These are phyloP conservation scores for Quercus robur DNA, from an alignment of 306 rosid species.

Conservation along the genomic window DNA sequence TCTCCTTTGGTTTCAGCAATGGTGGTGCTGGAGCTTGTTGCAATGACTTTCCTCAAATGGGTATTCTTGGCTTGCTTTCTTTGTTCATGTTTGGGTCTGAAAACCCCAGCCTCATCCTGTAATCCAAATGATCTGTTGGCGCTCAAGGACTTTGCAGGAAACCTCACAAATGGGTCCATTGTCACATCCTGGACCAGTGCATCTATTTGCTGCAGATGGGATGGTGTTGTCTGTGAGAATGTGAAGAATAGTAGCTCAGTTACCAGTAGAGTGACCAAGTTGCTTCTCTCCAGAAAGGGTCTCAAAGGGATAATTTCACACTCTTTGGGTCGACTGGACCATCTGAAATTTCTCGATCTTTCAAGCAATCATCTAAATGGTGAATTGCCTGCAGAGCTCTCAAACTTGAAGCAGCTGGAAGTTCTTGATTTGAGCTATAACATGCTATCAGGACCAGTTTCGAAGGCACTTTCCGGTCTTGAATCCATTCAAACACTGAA, in stretches of 20 bases:
- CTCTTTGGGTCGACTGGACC: conserved; percentile 50
- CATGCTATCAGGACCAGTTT: conserved; percentile 49
- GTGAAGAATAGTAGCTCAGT: conserved; percentile 21
- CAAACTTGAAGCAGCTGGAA: conserved; percentile 49
- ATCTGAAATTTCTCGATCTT: conserved; percentile 53
- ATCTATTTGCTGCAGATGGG: conserved; percentile 60
- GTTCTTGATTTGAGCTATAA: conserved; percentile 73
- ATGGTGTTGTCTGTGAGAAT: conserved; percentile 62
- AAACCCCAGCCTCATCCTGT: conserved; percentile 30
- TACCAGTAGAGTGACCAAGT: conserved; percentile 50
- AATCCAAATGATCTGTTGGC: conserved; percentile 56
- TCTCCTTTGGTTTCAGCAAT: conserved; percentile 37
- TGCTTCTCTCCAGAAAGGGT: conserved; percentile 51
- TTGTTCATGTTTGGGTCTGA: conserved; percentile 37
- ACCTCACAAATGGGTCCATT: conserved; percentile 45
- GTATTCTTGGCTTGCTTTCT: conserved; percentile 46
- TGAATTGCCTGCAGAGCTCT: conserved; percentile 52
- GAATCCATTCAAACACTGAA: conserved; percentile 51
- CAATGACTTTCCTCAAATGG: conserved; percentile 37
- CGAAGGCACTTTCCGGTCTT: conserved; percentile 46
- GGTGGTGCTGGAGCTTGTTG: conserved; percentile 34
- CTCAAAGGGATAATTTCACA: conserved; percentile 59
- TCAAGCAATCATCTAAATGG: conserved; percentile 61
- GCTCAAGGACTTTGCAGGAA: conserved; percentile 58
- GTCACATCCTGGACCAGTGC: conserved; percentile 47